Evolutionary conservation across 2,329 filamentous ascomycete genomes (phyloP).

Genomic region (Ophiocordyceps sinensis): DNA sequence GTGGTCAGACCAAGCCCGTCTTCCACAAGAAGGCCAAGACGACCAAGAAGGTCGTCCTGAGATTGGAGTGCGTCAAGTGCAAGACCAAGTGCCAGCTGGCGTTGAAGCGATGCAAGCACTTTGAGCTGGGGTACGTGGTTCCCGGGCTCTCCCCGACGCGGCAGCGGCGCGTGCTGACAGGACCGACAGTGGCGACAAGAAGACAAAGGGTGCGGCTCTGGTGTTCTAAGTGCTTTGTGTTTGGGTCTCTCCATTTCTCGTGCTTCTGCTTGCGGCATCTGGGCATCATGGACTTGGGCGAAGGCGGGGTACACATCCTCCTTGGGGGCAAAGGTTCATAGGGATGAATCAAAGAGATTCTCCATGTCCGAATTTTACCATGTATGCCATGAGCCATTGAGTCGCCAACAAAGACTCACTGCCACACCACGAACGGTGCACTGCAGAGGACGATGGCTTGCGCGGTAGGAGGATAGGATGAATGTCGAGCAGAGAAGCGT

Average conservation of each 20-base stretch:
- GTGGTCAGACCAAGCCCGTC: constrained; percentile 99
- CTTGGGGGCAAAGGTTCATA: constrained; percentile 27
- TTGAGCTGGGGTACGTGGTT: constrained; percentile 83
- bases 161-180: constrained; percentile 21
- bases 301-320: constrained; percentile 29
- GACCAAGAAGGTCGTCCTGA: constrained; percentile 99
- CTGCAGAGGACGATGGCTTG: no score
- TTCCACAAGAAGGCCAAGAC: constrained; percentile 99
- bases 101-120: constrained; percentile 99
- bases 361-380: not conserved
- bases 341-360: constrained; percentile 24
- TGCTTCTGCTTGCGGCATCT: constrained; percentile 26
- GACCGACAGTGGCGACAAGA: constrained; percentile 88
- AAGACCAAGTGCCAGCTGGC: constrained; percentile 97
- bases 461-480: no score
- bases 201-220: constrained; percentile 99
- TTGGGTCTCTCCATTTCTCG: constrained; percentile 25
- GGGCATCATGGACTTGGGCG: constrained; percentile 35
- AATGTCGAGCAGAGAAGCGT: no score
- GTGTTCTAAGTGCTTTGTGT: constrained; percentile 75
- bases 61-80: constrained; percentile 94
- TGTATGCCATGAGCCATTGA: not conserved
- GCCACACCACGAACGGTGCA: no score
- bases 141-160: not conserved
- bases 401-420: not conserved